A percentile compares a stretch with the other conserved stretches of the same genome.
Evolutionary conservation across 1,139 yeast genomes (phyloP).

Genomic region (Geotrichum candidum): DNA sequence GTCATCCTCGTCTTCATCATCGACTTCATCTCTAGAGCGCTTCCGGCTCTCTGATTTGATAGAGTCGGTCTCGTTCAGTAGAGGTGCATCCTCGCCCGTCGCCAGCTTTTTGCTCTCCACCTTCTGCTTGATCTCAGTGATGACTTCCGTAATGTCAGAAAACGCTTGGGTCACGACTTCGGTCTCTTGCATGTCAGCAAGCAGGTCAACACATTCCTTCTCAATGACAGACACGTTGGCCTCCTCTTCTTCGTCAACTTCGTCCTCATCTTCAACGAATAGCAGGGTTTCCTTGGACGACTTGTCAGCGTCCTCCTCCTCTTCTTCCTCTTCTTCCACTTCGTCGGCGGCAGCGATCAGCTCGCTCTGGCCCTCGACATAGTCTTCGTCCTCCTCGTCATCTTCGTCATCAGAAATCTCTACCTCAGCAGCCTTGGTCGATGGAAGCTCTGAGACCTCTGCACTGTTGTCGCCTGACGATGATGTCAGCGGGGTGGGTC

Average conservation of each 20-base stretch:
- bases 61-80: neutral
- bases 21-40: neutral
- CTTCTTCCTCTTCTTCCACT: slow-evolving; percentile 2
- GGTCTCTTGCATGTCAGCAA: neutral
- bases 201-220: neutral
- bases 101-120: neutral
- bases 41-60: neutral
- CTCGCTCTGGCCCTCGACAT: neutral
- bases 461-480: neutral
- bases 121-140: neutral
- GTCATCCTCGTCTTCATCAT: neutral
- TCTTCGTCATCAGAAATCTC: neutral
- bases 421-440: neutral
- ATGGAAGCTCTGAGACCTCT: neutral
- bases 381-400: neutral
- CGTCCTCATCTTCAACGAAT: neutral
- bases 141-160: neutral
- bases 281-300: neutral
- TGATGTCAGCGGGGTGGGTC: neutral
- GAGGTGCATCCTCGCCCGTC: neutral
- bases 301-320: slow-evolving; percentile 2
- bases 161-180: neutral
- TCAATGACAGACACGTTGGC: neutral
- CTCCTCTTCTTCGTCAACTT: neutral
- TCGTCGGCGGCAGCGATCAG: neutral